A percentile compares a stretch with the other conserved stretches of the same genome.
Evolutionary conservation across 805 yeast species (phyloP).

Genomic region (Zygoascus biomembranicola): DNA sequence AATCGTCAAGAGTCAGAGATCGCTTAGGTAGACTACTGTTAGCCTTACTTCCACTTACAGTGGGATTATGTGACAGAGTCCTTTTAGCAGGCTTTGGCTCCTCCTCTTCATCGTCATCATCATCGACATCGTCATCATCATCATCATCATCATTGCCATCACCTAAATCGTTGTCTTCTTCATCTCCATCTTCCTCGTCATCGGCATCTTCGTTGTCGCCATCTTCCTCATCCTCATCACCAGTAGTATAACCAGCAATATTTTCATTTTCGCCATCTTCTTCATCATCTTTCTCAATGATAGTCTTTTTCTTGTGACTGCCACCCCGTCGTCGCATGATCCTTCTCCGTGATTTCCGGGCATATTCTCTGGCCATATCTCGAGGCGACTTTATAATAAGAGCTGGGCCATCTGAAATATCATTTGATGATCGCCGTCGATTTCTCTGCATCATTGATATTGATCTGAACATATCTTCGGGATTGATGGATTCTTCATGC

Average conservation of each 20-base stretch:
- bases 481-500: constrained; percentile 40
- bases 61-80: neutral
- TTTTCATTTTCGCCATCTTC: constrained; percentile 11
- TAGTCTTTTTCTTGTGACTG: neutral
- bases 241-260: neutral
- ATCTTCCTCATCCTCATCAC: constrained; percentile 20
- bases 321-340: neutral
- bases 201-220: constrained; percentile 2
- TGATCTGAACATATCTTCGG: constrained; percentile 77
- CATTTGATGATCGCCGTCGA: constrained; percentile 18
- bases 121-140: neutral
- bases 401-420: constrained; percentile 63
- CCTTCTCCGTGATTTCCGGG: constrained; percentile 11
- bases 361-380: constrained; percentile 42
- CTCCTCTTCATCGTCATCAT: constrained; percentile 2
- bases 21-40: neutral
- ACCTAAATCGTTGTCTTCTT: neutral
- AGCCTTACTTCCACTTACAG: neutral
- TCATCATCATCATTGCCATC: constrained; percentile 4
- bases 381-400: constrained; percentile 70
- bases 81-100: neutral
- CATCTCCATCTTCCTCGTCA: neutral
- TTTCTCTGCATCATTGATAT: constrained; percentile 61
- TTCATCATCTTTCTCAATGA: constrained; percentile 15
- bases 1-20: neutral